Conservation (phyloP, 768 basidiomycete species). For the Phlebiopsis gigantea region DNA sequence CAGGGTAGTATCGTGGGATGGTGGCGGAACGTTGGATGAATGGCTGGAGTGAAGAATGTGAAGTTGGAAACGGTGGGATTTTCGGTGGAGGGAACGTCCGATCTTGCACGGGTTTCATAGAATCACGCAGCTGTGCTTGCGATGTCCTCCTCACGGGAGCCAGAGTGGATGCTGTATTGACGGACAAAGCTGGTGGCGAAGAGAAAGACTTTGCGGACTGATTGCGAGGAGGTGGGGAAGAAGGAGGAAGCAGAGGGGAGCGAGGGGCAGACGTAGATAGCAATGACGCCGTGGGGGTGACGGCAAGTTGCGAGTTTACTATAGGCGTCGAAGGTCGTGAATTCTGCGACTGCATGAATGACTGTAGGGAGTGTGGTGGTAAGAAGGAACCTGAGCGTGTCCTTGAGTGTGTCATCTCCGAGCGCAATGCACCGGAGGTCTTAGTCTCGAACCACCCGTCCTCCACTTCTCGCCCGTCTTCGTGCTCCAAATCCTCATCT, state of each 20-base stretch:
- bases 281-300: background rate
- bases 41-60: conserved; percentile 42
- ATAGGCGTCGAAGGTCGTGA: conserved; percentile 6
- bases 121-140: background rate
- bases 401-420: conserved; percentile 10
- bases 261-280: background rate
- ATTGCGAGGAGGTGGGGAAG: background rate
- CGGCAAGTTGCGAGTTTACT: background rate
- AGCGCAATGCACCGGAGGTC: conserved; percentile 1
- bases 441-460: conserved; percentile 12
- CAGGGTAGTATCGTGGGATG: conserved; percentile 65
- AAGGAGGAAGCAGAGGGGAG: background rate
- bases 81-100: conserved; percentile 11
- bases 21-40: conserved; percentile 48
- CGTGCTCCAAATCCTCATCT: conserved; percentile 36
- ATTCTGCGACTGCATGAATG: background rate
- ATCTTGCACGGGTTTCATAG: conserved; percentile 1
- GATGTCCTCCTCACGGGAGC: conserved; percentile 8
- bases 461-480: conserved; percentile 18
- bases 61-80: conserved; percentile 62
- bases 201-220: conserved; percentile 2
- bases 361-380: background rate
- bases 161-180: conserved; percentile 8
- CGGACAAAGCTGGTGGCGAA: conserved; percentile 4
- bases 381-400: conserved; percentile 12